A percentile compares a stretch with the other conserved stretches of the same genome.
These are phyloP conservation scores for Trichophyton mentagrophytes DNA, from an alignment of 2,329 filamentous ascomycete species.

Conservation along the genomic window DNA sequence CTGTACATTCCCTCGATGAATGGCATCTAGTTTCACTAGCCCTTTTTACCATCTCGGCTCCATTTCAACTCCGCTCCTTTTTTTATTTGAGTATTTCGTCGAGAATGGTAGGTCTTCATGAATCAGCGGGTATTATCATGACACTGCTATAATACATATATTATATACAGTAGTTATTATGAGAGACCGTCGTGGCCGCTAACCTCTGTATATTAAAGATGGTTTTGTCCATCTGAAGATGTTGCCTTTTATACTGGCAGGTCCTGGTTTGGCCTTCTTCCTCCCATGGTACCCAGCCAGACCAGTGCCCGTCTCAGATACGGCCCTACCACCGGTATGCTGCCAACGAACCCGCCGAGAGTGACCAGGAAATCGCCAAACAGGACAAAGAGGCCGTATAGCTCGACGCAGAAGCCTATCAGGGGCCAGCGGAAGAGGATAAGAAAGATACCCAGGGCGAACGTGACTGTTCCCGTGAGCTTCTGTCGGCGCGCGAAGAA, in stretches of 20 bases:
- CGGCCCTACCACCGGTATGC: slow-evolving; percentile 72
- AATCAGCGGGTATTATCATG: background rate
- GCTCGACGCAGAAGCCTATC: slow-evolving; percentile 76
- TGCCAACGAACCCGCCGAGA: slow-evolving; percentile 74
- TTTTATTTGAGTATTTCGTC: background rate
- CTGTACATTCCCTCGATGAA: background rate
- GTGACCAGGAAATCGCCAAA: slow-evolving; percentile 96
- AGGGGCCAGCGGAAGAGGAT: slow-evolving; percentile 87
- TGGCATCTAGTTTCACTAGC: background rate
- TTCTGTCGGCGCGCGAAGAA: slow-evolving; percentile 96
- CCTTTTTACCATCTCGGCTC: background rate
- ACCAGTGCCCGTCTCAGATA: slow-evolving; percentile 68
- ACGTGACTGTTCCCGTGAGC: slow-evolving; percentile 78
- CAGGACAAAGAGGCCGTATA: slow-evolving; percentile 83
- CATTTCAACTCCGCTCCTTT: background rate
- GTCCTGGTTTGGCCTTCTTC: slow-evolving; percentile 40
- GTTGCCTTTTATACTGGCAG: slow-evolving; percentile 11
- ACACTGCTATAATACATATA: background rate
- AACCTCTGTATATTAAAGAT: no score
- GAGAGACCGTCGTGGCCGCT: no score
- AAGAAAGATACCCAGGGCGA: slow-evolving; percentile 66
- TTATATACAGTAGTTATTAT: background rate
- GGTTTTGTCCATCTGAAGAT: background rate
- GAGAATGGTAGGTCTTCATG: background rate
- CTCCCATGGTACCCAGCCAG: slow-evolving; percentile 53